These are phyloP conservation scores for Ganoderma leucocontextum DNA, from an alignment of 1,284 basidiomycete genomes.

Conservation along the genomic window DNA sequence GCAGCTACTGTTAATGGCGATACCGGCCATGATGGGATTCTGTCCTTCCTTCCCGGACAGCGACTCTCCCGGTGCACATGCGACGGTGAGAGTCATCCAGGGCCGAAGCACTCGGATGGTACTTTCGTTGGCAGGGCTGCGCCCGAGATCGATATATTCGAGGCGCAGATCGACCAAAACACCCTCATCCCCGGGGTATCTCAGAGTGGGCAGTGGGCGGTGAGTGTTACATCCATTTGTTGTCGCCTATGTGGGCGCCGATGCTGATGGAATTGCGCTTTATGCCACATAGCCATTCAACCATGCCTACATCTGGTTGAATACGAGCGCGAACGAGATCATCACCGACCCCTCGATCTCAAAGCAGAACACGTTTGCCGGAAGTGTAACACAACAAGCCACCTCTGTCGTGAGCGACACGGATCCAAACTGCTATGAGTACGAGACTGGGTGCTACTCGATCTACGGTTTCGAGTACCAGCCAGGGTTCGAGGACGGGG, in stretches of 20 bases:
- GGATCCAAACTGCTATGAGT: slow-evolving; percentile 63
- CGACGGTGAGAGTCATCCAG: slow-evolving; percentile 72
- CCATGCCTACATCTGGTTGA: slow-evolving; percentile 60
- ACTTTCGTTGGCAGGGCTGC: slow-evolving; percentile 77
- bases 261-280: not conserved
- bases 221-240: slow-evolving; percentile 43
- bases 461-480: slow-evolving; percentile 59
- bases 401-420: slow-evolving; percentile 59
- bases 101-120: slow-evolving; percentile 62
- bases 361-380: slow-evolving; percentile 56
- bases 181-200: slow-evolving; percentile 63
- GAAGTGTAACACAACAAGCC: slow-evolving; percentile 68
- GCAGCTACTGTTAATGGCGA: slow-evolving; percentile 55
- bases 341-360: slow-evolving; percentile 59
- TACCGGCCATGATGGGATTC: slow-evolving; percentile 41
- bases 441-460: slow-evolving; percentile 49
- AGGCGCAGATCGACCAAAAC: slow-evolving; percentile 63
- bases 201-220: slow-evolving; percentile 69
- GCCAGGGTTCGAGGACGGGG: slow-evolving; percentile 47
- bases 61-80: slow-evolving; percentile 81
- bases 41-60: slow-evolving; percentile 85
- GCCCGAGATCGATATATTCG: slow-evolving; percentile 83
- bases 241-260: slow-evolving; percentile 23
- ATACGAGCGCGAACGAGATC: slow-evolving; percentile 55
- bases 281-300: slow-evolving; percentile 61